Conservation (phyloP, 345 rosid genomes). For the Gossypium arboreum region DNA sequence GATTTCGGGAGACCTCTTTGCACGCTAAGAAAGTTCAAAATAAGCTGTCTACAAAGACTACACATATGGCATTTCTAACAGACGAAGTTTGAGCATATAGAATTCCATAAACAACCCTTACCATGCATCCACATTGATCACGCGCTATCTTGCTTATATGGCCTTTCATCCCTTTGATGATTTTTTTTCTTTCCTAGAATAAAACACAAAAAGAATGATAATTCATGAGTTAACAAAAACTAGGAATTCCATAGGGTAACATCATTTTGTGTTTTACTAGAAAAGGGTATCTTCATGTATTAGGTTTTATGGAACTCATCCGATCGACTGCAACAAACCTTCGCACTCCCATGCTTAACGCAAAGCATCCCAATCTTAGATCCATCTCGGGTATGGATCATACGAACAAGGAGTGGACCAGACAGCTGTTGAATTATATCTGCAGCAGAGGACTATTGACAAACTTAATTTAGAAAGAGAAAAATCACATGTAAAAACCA, state of each 20-base stretch:
- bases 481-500: not conserved
- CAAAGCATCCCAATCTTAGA: slow-evolving; percentile 77
- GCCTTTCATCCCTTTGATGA: slow-evolving; percentile 81
- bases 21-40: not conserved
- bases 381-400: slow-evolving; percentile 95
- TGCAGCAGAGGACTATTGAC: slow-evolving; percentile 68
- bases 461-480: slow-evolving; percentile 22
- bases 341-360: slow-evolving; percentile 89
- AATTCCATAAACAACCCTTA: slow-evolving; percentile 31
- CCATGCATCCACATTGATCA: slow-evolving; percentile 80
- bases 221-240: slow-evolving; percentile 7
- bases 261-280: not conserved
- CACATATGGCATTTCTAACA: not conserved
- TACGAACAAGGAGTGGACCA: slow-evolving; percentile 79
- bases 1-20: not conserved
- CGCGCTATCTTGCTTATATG: slow-evolving; percentile 57
- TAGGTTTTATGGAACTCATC: not conserved
- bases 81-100: slow-evolving; percentile 2
- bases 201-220: slow-evolving; percentile 10
- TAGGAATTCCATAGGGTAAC: not conserved
- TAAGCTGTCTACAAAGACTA: not conserved
- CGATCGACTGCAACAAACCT: slow-evolving; percentile 42
- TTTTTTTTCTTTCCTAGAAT: slow-evolving; percentile 83
- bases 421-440: slow-evolving; percentile 70
- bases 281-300: not conserved